phyloP scores from a whole-genome alignment of 805 yeast species.

The Ascoidea asiatica region DNA sequence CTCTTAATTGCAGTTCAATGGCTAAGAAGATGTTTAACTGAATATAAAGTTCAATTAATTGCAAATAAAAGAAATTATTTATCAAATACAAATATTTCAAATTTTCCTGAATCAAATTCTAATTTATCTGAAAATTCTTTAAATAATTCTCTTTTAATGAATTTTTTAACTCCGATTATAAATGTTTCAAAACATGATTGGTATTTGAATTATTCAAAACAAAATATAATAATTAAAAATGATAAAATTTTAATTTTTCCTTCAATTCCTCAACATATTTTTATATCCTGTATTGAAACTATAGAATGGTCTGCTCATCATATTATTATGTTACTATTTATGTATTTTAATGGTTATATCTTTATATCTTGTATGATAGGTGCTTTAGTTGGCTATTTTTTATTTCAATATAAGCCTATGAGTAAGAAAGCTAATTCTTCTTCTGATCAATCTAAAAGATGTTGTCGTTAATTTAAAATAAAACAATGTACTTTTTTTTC shows the following conservation, averaged over 20 bases:
- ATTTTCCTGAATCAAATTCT: neutral
- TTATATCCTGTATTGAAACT: slow-evolving; percentile 35
- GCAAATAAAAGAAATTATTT: slow-evolving; percentile 12
- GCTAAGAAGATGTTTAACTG: slow-evolving; percentile 40
- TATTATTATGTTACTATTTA: slow-evolving; percentile 56
- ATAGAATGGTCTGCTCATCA: slow-evolving; percentile 55
- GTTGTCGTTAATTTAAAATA: slow-evolving; percentile 1
- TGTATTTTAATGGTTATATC: slow-evolving; percentile 64
- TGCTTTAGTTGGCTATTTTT: slow-evolving; percentile 41
- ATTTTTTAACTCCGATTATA: slow-evolving; percentile 6
- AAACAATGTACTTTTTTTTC: too few species aligned
- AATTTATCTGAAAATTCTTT: neutral
- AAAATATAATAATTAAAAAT: neutral
- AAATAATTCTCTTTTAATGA: slow-evolving; percentile 1
- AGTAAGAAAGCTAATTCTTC: slow-evolving; percentile 1
- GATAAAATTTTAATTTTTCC: slow-evolving; percentile 20
- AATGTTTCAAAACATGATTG: slow-evolving; percentile 10
- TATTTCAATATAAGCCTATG: slow-evolving; percentile 36
- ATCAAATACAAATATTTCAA: slow-evolving; percentile 2
- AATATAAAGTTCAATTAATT: slow-evolving; percentile 29
- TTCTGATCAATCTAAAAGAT: neutral
- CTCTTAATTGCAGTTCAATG: slow-evolving; percentile 44
- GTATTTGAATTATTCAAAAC: slow-evolving; percentile 6
- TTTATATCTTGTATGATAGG: slow-evolving; percentile 52
- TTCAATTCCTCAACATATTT: slow-evolving; percentile 31